A percentile compares a stretch with the other conserved stretches of the same genome.
Evolutionary conservation across 1,139 yeast species (phyloP).

Genomic region (Candida pseudocylindracea): DNA sequence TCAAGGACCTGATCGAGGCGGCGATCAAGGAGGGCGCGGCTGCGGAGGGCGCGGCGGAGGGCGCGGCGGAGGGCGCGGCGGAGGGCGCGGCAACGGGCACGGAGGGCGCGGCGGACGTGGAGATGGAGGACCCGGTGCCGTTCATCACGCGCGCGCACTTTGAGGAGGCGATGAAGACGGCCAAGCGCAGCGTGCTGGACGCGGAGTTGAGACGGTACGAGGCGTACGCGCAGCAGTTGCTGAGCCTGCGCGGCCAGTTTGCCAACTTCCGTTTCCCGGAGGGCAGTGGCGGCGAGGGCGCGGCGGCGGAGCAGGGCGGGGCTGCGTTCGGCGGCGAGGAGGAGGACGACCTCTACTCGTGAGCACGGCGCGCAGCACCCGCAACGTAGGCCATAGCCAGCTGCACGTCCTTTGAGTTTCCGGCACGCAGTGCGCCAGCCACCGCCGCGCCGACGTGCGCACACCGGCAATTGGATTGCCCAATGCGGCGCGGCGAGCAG

Average conservation of each 20-base stretch:
- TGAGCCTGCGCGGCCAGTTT: constrained; percentile 85
- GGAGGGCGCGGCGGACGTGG: constrained; percentile 24
- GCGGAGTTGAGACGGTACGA: constrained; percentile 97
- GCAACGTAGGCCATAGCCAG: background rate
- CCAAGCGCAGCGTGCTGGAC: constrained; percentile 91
- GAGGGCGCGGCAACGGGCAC: constrained; percentile 13
- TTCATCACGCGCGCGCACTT: constrained; percentile 81
- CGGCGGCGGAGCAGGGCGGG: constrained; percentile 9
- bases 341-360: constrained; percentile 87
- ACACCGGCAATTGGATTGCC: no score
- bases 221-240: constrained; percentile 93
- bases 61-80: constrained; percentile 14
- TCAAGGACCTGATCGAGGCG: constrained; percentile 93
- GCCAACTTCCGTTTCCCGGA: constrained; percentile 52
- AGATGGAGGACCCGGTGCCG: constrained; percentile 83
- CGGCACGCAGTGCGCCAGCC: no score
- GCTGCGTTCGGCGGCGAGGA: constrained; percentile 47
- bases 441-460: no score
- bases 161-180: constrained; percentile 99
- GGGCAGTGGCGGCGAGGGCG: constrained; percentile 9
- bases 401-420: no score
- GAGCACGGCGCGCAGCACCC: constrained; percentile 3
- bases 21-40: constrained; percentile 24
- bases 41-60: constrained; percentile 16
- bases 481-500: no score